phyloP scores from a whole-genome alignment of 1,284 basidiomycete genomes.

The Leccinum fallax region DNA sequence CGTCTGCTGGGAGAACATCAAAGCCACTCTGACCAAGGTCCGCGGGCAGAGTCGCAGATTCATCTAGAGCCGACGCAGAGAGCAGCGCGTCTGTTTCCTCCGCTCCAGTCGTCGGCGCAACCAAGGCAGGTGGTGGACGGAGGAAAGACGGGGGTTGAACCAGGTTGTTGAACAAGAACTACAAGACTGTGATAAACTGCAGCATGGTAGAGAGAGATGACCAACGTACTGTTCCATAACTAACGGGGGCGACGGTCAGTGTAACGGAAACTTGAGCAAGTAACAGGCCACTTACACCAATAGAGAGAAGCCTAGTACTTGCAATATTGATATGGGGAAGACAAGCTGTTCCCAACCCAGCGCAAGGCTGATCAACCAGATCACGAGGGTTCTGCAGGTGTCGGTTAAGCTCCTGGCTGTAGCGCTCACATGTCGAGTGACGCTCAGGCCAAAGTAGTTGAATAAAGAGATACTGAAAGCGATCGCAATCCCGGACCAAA shows the following conservation, averaged over 20 bases:
- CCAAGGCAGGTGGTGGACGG: slow-evolving; percentile 38
- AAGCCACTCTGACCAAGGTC: slow-evolving; percentile 72
- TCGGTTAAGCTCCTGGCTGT: slow-evolving; percentile 91
- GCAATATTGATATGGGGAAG: slow-evolving; percentile 83
- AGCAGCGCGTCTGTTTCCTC: slow-evolving; percentile 57
- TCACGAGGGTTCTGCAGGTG: slow-evolving; percentile 93
- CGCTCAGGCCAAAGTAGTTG: slow-evolving; percentile 94
- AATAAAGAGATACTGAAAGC: slow-evolving; percentile 88
- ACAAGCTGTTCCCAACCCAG: slow-evolving; percentile 93
- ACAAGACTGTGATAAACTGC: slow-evolving; percentile 21
- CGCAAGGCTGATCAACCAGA: slow-evolving; percentile 85
- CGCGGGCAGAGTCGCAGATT: slow-evolving; percentile 73
- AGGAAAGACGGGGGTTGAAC: slow-evolving; percentile 65
- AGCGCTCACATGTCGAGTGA: slow-evolving; percentile 88
- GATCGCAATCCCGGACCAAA: slow-evolving; percentile 78
- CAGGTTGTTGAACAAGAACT: slow-evolving; percentile 82
- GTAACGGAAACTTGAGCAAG: slow-evolving; percentile 32
- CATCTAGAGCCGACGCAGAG: slow-evolving; percentile 54
- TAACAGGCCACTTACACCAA: slow-evolving; percentile 65
- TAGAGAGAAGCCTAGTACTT: slow-evolving; percentile 87
- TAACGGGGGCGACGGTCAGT: slow-evolving; percentile 27
- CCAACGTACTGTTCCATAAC: slow-evolving; percentile 59
- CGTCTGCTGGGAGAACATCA: slow-evolving; percentile 64
- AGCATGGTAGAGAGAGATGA: neutral
- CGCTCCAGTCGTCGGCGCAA: slow-evolving; percentile 35